These are phyloP conservation scores for Yarrowia alimentaria DNA, from an alignment of 805 yeast genomes.

Conservation along the genomic window DNA sequence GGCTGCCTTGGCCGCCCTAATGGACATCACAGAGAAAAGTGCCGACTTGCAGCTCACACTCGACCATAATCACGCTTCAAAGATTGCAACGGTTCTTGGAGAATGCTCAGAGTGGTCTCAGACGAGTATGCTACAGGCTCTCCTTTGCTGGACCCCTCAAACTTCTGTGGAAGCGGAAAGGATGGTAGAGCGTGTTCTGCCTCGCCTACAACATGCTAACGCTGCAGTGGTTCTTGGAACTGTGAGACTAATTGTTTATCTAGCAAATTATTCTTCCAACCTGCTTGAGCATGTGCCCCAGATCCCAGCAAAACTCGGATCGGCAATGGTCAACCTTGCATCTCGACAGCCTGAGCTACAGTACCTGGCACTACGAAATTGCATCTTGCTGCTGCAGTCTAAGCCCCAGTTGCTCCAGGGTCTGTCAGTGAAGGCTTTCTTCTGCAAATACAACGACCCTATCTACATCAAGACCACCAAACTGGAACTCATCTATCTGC, in stretches of 20 bases:
- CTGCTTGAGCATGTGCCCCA: constrained; percentile 36
- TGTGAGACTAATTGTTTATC: constrained; percentile 66
- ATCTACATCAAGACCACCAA: constrained; percentile 87
- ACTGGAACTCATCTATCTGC: constrained; percentile 75
- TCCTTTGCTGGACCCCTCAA: constrained; percentile 71
- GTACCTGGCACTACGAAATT: constrained; percentile 76
- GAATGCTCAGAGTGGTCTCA: constrained; percentile 68
- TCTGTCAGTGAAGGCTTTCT: constrained; percentile 75
- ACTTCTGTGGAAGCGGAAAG: constrained; percentile 61
- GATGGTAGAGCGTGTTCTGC: constrained; percentile 62
- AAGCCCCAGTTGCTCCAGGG: constrained; percentile 53
- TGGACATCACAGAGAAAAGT: constrained; percentile 59
- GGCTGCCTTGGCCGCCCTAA: constrained; percentile 66
- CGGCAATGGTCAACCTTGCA: constrained; percentile 64
- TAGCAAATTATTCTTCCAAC: constrained; percentile 62
- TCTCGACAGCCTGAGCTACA: constrained; percentile 80
- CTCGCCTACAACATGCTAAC: constrained; percentile 76
- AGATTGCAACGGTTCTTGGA: constrained; percentile 44
- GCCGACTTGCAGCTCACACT: constrained; percentile 52
- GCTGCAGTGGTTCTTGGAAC: constrained; percentile 78
- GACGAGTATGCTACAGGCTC: constrained; percentile 59
- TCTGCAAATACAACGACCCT: constrained; percentile 81
- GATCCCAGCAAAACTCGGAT: constrained; percentile 52
- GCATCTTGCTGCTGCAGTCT: constrained; percentile 67
- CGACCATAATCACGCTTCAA: constrained; percentile 49